Evolutionary conservation across 1,284 basidiomycete species (phyloP), one percentile per base, ranked within the genome.

Genomic region (Rhodotorula mucilaginosa): DNA sequence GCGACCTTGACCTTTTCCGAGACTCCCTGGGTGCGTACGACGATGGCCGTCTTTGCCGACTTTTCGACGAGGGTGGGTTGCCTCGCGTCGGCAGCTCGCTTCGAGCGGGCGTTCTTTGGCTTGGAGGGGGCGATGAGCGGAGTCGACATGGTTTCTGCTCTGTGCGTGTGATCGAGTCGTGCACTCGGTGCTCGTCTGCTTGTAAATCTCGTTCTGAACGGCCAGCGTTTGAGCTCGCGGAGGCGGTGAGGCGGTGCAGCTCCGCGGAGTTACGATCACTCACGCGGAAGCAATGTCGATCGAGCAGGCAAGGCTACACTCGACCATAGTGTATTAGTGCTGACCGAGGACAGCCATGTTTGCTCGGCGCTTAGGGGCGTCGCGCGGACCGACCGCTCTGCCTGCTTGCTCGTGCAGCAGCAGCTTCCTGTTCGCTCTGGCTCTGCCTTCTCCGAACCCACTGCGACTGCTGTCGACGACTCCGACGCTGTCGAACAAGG

Each of bases 51-150:
- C 82, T 87, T 87, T 68, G 88, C 86, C 78, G 92, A 91, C 84
- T 99, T 96, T 69, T 76, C 75, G 26, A 96, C 86, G 77, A 93
- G 88, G 80, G 95, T 93, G 3, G 96, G 87, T 80, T 91, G 90
- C 47, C 94, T 87, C 61, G 90, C 90, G 61, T 93, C 91, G 77
- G 97, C 80, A 0, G 88, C 96, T 74, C 97, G 87, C 83, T 99
- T 99, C n/a, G 92, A 91, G 56, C 96, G 88, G 1, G 97, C 96
- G 86, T 97, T 98, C 84, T 92, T 93, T 47, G 96, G 93, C 85
- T 97, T 97, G 82, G 93, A 93, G 70, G 71, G 70, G 7, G 69
- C 73, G 63, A 72, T 59, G 56, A 74, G 72, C n/a, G 71, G 76
- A 6, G 70, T 75, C 46, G 70, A 65, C 39, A 57, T 47, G 46